phyloP scores from a whole-genome alignment of 192 early-diverging fungal species.

The Coemansia pectinata region DNA sequence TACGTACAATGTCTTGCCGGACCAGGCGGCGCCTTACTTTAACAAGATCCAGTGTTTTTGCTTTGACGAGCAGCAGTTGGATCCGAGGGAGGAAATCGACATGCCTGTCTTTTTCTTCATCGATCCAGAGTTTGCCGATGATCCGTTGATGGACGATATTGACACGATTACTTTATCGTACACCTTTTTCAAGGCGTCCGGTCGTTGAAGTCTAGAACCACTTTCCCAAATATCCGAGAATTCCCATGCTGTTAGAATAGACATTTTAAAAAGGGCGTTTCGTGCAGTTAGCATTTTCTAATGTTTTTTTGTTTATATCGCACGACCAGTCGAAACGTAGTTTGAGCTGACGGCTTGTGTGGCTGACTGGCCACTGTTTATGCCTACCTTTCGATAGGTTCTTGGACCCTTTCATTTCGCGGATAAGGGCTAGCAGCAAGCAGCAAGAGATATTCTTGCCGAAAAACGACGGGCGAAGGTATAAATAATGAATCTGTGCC shows the following conservation, averaged over 20 bases:
- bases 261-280: neutral
- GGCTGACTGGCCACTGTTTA: neutral
- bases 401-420: neutral
- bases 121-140: slow-evolving; percentile 92
- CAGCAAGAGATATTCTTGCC: neutral
- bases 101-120: slow-evolving; percentile 98
- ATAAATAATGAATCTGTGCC: neutral
- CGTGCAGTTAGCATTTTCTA: neutral
- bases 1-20: slow-evolving; percentile 95
- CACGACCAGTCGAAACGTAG: neutral
- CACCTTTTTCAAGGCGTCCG: slow-evolving; percentile 84
- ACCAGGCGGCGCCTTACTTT: slow-evolving; percentile 92
- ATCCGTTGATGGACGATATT: slow-evolving; percentile 95
- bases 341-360: neutral
- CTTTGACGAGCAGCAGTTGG: slow-evolving; percentile 96
- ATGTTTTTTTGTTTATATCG: neutral
- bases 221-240: neutral
- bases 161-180: slow-evolving; percentile 90
- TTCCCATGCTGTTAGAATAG: neutral
- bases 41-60: slow-evolving; percentile 99
- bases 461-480: neutral
- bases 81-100: slow-evolving; percentile 88
- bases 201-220: slow-evolving; percentile 7
- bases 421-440: neutral
- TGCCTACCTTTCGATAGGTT: neutral